Base-by-base conservation (phyloP, 306 rosid species). In the Gynostemma pentaphyllum region DNA sequence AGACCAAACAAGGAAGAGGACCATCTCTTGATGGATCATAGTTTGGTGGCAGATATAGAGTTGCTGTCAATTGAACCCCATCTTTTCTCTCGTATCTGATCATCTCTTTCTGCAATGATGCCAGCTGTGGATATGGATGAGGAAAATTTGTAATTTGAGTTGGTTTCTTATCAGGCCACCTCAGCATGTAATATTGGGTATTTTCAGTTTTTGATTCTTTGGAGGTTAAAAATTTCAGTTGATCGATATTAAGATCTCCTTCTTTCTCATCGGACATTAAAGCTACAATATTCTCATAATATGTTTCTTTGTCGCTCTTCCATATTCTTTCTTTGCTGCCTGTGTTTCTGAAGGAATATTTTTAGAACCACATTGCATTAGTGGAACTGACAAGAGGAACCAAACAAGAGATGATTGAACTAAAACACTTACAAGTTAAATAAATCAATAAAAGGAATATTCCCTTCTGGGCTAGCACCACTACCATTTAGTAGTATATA, bases 71-170 rank as follows among this genome's bases (percentile, higher is more conserved):
- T 74, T 92, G 96, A 71, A 92, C 97, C 51, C 99, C 99, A 44
- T 92, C 99, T 78, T 92, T 92, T 65, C 99, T 88, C 76, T 92
- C 82, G 74, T 92, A 92, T 72, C 89, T 86, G 47, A 92, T 68
- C 99, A 92, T 86, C 88, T 92, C 94, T 77, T 92, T 92, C 82
- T 92, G 96, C 82, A 92, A 75, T 27, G 94, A 82, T 69, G 79
- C 85, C 64, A 92, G 81, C 77, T 92, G 99, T 61, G 97, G 99
- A 75, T 92, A 92, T 19, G 99, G 99, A 88, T 92, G 99, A 76
- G 96, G 99, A 66, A 92, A 92, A 71, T 82, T 68, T 34, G 99
- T 92, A 72, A 92, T 76, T 80, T 86, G 94, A 70, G 64, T 73
- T 36, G 75, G 72, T 56, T 78, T 81, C 78, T 75, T 81, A 70